Evolutionary conservation across 2,329 filamentous ascomycete species (phyloP).

Genomic region (Cylindrodendrum hubeiense): DNA sequence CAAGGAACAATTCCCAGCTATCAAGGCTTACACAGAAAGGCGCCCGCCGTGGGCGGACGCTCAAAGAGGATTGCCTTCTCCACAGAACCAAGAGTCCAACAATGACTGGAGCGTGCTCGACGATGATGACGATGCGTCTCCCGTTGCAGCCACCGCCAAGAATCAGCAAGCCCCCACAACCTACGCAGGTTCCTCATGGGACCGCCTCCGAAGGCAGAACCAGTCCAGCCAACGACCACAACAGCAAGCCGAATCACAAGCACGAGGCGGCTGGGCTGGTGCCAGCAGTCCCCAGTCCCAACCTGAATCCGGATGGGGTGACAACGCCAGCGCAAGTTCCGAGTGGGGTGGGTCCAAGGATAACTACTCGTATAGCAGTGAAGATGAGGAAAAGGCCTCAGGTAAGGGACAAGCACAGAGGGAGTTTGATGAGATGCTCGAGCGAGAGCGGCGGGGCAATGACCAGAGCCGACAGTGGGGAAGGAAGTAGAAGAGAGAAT

Average conservation of each 20-base stretch:
- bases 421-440: conserved; percentile 64
- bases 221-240: conserved; percentile 35
- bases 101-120: conserved; percentile 43
- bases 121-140: conserved; percentile 59
- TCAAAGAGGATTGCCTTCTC: conserved; percentile 2
- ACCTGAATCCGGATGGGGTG: conserved; percentile 40
- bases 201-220: conserved; percentile 55
- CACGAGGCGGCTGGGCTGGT: conserved; percentile 30
- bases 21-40: not conserved
- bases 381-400: conserved; percentile 52
- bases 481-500: conserved; percentile 27
- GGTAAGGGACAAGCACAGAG: conserved; percentile 61
- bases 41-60: conserved; percentile 21
- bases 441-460: conserved; percentile 55
- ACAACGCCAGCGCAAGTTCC: conserved; percentile 42
- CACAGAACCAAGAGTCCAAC: conserved; percentile 27
- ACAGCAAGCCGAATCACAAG: conserved; percentile 32
- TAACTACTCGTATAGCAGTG: conserved; percentile 50
- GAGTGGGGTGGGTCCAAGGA: conserved; percentile 33
- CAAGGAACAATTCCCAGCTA: conserved; percentile 3
- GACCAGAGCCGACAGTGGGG: conserved; percentile 47
- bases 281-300: conserved; percentile 24
- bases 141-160: conserved; percentile 51
- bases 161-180: conserved; percentile 30
- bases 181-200: conserved; percentile 56